phyloP scores from a whole-genome alignment of 305 asterid genomes.

The Plantago lanceolata region DNA sequence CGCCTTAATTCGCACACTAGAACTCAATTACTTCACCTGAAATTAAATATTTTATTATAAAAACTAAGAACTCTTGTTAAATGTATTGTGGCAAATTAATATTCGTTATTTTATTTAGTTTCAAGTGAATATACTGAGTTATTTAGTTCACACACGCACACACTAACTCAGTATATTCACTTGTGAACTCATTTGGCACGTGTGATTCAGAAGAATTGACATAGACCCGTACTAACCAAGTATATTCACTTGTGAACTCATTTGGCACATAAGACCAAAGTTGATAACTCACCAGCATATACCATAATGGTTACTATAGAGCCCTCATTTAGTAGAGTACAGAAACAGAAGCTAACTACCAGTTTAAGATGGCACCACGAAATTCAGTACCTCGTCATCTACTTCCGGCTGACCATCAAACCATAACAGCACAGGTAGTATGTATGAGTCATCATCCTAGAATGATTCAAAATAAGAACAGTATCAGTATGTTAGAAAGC shows the following conservation, averaged over 20 bases:
- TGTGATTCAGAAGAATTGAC: conserved; percentile 2
- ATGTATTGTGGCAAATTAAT: too few species aligned
- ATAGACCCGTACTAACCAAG: background rate
- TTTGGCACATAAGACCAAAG: conserved; percentile 15
- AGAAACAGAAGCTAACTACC: conserved; percentile 12
- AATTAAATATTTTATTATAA: too few species aligned
- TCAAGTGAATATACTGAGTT: too few species aligned
- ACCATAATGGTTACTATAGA: background rate
- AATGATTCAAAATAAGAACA: conserved; percentile 25
- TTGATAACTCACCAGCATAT: conserved; percentile 2
- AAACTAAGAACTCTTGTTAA: too few species aligned
- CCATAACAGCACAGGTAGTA: conserved; percentile 81
- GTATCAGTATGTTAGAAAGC: background rate
- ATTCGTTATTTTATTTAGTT: too few species aligned
- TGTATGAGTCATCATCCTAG: conserved; percentile 89
- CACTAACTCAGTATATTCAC: too few species aligned
- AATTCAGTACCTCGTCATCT: conserved; percentile 64
- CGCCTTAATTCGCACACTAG: too few species aligned
- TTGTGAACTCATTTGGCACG: too few species aligned
- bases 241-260: background rate
- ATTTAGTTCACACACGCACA: too few species aligned
- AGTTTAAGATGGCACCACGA: conserved; percentile 4
- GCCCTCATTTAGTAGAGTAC: background rate
- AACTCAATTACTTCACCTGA: too few species aligned
- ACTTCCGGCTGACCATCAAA: conserved; percentile 95